Percentiles rank a stretch among this genome's conserved stretches.
These are phyloP conservation scores for Phoma sp. DNA, from an alignment of 2,329 filamentous ascomycete species.

Conservation along the genomic window DNA sequence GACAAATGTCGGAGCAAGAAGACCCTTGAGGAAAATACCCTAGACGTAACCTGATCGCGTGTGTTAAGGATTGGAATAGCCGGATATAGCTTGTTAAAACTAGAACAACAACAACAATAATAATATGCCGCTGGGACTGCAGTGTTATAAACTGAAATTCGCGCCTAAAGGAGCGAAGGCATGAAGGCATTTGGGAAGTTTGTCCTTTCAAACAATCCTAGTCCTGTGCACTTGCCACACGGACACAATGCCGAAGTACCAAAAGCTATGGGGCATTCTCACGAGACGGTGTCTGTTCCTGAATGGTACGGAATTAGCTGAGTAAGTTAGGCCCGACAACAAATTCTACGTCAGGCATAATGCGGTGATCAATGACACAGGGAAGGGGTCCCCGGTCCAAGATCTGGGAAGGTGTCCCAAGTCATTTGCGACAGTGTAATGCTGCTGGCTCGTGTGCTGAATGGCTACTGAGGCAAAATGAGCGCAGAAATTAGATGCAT, in stretches of 20 bases:
- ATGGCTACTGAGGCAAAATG: slow-evolving; percentile 52
- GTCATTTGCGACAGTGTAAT: slow-evolving; percentile 48
- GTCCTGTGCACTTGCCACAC: slow-evolving; percentile 54
- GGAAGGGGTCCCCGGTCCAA: slow-evolving; percentile 47
- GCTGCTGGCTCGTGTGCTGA: slow-evolving; percentile 48
- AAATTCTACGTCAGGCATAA: slow-evolving; percentile 55
- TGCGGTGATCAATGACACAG: slow-evolving; percentile 54
- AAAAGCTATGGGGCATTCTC: slow-evolving; percentile 48
- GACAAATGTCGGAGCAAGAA: slow-evolving; percentile 52
- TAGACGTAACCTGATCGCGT: slow-evolving; percentile 46
- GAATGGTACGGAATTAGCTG: slow-evolving; percentile 51
- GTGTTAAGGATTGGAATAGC: slow-evolving; percentile 49
- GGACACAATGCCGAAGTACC: slow-evolving; percentile 51
- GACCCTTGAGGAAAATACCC: slow-evolving; percentile 37
- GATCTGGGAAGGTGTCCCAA: slow-evolving; percentile 48
- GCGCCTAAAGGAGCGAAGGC: slow-evolving; percentile 47
- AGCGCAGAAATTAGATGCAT: slow-evolving; percentile 42
- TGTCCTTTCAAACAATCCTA: slow-evolving; percentile 46
- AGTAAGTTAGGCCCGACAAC: slow-evolving; percentile 52
- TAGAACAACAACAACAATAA: slow-evolving; percentile 16
- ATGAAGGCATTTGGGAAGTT: slow-evolving; percentile 50
- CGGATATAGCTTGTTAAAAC: slow-evolving; percentile 44
- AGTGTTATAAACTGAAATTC: slow-evolving; percentile 50
- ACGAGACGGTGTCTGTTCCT: slow-evolving; percentile 55
- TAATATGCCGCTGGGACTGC: slow-evolving; percentile 44